These are phyloP conservation scores for Heteromeles arbutifolia DNA, from an alignment of 306 rosid species.

Conservation along the genomic window DNA sequence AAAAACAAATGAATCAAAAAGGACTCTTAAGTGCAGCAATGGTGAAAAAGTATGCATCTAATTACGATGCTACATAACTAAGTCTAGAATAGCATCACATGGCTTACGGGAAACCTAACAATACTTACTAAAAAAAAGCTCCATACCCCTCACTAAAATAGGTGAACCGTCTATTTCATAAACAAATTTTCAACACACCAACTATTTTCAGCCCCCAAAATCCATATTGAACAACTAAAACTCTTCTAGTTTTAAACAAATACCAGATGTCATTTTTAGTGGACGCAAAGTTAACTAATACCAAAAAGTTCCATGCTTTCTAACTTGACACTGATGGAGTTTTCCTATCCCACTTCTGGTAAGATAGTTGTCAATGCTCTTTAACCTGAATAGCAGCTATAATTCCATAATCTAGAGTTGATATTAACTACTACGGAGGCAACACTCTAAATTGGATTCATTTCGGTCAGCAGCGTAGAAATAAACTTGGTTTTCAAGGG, in stretches of 20 bases:
- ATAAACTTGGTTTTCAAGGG: background rate
- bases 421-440: background rate
- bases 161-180: background rate
- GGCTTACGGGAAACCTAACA: background rate
- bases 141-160: background rate
- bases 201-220: background rate
- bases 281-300: too few species aligned
- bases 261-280: background rate
- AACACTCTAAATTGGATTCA: background rate
- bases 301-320: background rate
- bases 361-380: background rate
- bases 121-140: background rate
- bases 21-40: background rate
- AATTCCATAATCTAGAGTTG: background rate
- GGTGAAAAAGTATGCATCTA: background rate
- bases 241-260: background rate
- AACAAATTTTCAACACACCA: background rate
- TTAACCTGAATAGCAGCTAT: background rate
- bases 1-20: background rate
- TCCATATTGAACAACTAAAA: background rate
- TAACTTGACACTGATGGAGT: background rate
- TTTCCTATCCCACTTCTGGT: background rate
- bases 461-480: background rate
- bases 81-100: conserved; percentile 7
- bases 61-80: conserved; percentile 1